phyloP scores from a whole-genome alignment of 345 rosid genomes.

The Eucalyptus sp. region DNA sequence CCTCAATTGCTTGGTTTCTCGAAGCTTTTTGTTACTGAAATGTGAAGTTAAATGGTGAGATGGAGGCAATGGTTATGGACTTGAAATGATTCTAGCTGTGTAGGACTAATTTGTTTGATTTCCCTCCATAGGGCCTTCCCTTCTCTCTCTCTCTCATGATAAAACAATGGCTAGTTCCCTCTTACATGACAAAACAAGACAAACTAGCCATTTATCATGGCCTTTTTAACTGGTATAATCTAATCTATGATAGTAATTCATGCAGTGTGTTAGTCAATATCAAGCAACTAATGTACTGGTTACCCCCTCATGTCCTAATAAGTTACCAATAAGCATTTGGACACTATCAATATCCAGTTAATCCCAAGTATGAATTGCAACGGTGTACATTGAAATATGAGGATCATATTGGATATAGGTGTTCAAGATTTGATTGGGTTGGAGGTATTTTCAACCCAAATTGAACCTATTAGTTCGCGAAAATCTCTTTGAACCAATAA shows the following conservation, averaged over 20 bases:
- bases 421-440: neutral
- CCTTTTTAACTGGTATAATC: neutral
- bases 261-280: neutral
- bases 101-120: neutral
- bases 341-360: neutral
- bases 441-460: neutral
- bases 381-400: rapidly evolving
- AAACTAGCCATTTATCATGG: neutral
- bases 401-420: neutral
- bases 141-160: neutral
- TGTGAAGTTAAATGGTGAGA: neutral
- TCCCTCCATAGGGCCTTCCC: neutral
- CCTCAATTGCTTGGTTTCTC: neutral
- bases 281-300: neutral
- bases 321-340: neutral
- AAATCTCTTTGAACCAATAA: neutral
- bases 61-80: neutral
- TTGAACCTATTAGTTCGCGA: rapidly evolving
- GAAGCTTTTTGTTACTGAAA: neutral
- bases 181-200: neutral
- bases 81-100: neutral
- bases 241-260: neutral
- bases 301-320: neutral
- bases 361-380: neutral
- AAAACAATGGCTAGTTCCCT: too few relatives aligned